Evolutionary conservation across 2,329 filamentous ascomycete genomes (phyloP).

Genomic region (Aureobasidium mangrovei): DNA sequence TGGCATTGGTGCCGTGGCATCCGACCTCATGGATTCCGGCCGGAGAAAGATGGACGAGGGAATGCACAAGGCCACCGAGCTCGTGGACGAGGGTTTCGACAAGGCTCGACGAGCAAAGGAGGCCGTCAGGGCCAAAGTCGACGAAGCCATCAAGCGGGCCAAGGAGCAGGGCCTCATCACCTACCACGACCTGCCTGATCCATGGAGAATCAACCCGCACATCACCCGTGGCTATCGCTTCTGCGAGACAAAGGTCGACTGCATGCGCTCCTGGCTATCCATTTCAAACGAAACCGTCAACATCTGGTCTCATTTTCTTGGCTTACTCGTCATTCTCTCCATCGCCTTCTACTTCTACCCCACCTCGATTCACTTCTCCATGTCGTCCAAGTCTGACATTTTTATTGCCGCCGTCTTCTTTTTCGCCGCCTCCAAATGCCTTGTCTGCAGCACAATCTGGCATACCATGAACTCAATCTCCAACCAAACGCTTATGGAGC

Average conservation of each 20-base stretch:
- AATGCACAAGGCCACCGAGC: constrained; percentile 62
- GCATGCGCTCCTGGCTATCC: constrained; percentile 66
- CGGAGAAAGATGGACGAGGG: constrained; percentile 73
- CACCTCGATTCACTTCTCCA: constrained; percentile 71
- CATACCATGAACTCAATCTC: constrained; percentile 98
- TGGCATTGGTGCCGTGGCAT: constrained; percentile 64
- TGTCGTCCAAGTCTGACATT: constrained; percentile 80
- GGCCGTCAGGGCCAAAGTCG: constrained; percentile 49
- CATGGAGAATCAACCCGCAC: constrained; percentile 92
- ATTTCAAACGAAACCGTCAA: constrained; percentile 93
- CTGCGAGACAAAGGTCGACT: constrained; percentile 81
- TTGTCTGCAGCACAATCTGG: constrained; percentile 93
- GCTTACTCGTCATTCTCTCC: constrained; percentile 76
- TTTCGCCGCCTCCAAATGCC: constrained; percentile 87
- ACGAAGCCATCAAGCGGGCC: constrained; percentile 75
- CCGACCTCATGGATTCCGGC: constrained; percentile 66
- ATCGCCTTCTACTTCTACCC: constrained; percentile 97
- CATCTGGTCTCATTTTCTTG: constrained; percentile 93
- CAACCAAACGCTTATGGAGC: constrained; percentile 78
- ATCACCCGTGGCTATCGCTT: constrained; percentile 90
- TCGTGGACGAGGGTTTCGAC: constrained; percentile 73
- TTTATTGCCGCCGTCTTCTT: constrained; percentile 92
- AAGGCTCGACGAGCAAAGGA: constrained; percentile 62
- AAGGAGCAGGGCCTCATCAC: constrained; percentile 73
- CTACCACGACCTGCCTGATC: constrained; percentile 82